Conservation (phyloP, 495 filamentous ascomycete species). For the Tuber magnatum region DNA sequence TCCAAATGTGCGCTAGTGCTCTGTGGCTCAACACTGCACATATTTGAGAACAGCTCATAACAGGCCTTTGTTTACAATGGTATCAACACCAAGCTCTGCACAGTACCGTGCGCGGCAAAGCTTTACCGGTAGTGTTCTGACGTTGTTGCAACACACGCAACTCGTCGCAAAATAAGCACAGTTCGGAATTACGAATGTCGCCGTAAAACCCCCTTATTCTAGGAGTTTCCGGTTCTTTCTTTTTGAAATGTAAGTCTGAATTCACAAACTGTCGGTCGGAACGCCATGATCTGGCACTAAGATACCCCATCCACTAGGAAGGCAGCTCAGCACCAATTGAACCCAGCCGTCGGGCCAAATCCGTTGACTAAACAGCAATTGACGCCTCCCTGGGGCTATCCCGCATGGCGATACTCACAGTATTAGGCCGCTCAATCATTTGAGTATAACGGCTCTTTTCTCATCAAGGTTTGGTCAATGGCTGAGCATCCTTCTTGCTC, state of each 20-base stretch:
- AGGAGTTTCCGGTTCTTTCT: background rate
- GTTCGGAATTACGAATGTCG: background rate
- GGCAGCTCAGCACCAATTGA: background rate
- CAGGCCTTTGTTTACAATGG: background rate
- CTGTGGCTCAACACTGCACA: background rate
- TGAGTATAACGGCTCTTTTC: background rate
- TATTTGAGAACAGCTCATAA: background rate
- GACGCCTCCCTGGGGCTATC: background rate
- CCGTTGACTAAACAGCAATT: background rate
- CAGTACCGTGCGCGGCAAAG: too few relatives aligned
- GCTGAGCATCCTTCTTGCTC: background rate
- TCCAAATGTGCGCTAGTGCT: background rate
- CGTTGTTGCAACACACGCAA: too few relatives aligned
- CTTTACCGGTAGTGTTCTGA: too few relatives aligned
- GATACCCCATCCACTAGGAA: background rate
- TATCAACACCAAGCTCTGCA: background rate
- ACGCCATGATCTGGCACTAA: background rate
- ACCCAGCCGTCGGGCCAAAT: background rate
- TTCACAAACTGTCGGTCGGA: background rate
- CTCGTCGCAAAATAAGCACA: background rate
- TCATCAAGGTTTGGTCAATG: background rate
- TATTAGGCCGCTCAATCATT: background rate
- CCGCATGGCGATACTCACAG: background rate
- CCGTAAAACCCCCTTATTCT: background rate
- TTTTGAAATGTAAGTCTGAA: background rate